These are phyloP conservation scores for Amanita phalloides DNA, from an alignment of 768 basidiomycete genomes.

Conservation along the genomic window DNA sequence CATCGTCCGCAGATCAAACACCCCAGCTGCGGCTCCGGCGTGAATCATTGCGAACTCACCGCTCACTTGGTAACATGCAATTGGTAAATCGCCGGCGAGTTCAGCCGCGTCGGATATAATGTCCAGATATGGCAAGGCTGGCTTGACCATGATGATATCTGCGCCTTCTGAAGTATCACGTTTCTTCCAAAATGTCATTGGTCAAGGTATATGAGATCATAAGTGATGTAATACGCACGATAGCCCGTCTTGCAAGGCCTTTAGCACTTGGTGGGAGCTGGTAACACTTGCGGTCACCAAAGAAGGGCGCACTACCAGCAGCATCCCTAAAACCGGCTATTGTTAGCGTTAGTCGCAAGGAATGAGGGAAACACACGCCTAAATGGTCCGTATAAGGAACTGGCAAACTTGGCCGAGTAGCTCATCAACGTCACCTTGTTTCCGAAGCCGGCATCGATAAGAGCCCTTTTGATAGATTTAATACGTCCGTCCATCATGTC, in stretches of 20 bases:
- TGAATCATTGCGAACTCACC: conserved; percentile 98
- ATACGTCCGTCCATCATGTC: conserved; percentile 99
- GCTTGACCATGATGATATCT: conserved; percentile 99
- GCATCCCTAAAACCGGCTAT: conserved; percentile 55
- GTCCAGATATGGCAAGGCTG: conserved; percentile 92
- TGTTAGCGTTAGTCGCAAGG: background rate
- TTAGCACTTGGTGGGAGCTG: conserved; percentile 86
- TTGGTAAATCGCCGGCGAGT: conserved; percentile 75
- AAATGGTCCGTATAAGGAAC: conserved; percentile 92
- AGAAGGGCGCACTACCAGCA: conserved; percentile 92
- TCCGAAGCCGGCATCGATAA: conserved; percentile 77
- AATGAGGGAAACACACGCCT: conserved; percentile 34
- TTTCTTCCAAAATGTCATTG: conserved; percentile 37
- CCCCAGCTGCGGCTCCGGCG: conserved; percentile 86
- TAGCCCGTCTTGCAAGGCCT: conserved; percentile 87
- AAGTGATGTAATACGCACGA: conserved; percentile 43
- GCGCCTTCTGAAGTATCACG: conserved; percentile 89
- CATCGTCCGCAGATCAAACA: conserved; percentile 89
- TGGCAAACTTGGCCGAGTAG: conserved; percentile 97
- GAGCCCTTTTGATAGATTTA: conserved; percentile 72
- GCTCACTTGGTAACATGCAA: conserved; percentile 97
- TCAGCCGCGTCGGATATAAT: conserved; percentile 83
- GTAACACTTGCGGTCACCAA: conserved; percentile 96
- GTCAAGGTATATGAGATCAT: background rate
- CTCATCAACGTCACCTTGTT: conserved; percentile 88